These are phyloP conservation scores for Cryptococcus deneoformans DNA, from an alignment of 1,284 basidiomycete species.

Conservation along the genomic window DNA sequence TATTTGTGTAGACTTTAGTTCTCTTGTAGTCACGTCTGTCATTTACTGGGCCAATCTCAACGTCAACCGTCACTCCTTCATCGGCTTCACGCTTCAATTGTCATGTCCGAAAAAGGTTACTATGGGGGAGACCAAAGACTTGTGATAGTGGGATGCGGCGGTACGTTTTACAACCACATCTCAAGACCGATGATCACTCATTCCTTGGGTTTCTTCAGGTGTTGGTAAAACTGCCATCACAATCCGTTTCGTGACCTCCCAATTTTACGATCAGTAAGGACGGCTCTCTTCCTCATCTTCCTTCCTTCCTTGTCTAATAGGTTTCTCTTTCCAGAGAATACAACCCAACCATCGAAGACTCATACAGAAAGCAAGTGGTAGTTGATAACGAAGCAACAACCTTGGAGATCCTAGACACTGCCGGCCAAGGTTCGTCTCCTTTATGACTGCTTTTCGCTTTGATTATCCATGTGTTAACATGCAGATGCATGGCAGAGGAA, in stretches of 20 bases:
- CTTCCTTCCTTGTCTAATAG: background rate
- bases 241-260: constrained; percentile 53
- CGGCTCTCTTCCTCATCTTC: background rate
- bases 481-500: constrained; percentile 26
- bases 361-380: constrained; percentile 53
- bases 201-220: constrained; percentile 25
- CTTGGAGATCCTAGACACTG: constrained; percentile 58
- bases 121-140: constrained; percentile 38
- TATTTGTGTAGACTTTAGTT: too few relatives aligned
- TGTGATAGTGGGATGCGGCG: constrained; percentile 56
- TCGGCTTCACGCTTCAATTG: background rate
- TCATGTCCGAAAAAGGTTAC: constrained; percentile 2
- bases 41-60: too few relatives aligned
- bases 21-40: too few relatives aligned
- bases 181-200: constrained; percentile 23
- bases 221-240: constrained; percentile 56
- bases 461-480: background rate
- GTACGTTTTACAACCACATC: constrained; percentile 30
- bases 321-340: constrained; percentile 35
- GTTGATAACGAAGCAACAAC: constrained; percentile 59
- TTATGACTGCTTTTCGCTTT: background rate
- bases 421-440: constrained; percentile 49
- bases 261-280: constrained; percentile 55
- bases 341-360: constrained; percentile 57
- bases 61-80: too few relatives aligned